These are phyloP conservation scores for Nakazawaea pomicola DNA, from an alignment of 805 yeast species.

Conservation along the genomic window DNA sequence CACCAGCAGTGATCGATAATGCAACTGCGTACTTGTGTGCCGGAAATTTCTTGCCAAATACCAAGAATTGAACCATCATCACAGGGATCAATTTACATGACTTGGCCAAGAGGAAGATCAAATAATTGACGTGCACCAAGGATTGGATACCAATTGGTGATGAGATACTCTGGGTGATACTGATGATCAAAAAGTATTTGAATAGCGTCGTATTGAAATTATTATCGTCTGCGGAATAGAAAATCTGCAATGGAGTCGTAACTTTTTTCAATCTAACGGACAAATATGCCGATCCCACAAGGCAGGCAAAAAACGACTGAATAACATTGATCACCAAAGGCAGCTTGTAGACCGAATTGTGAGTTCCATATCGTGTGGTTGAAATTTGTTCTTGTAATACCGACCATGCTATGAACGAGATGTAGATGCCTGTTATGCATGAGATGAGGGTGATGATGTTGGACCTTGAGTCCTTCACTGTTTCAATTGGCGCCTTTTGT, in stretches of 20 bases:
- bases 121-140: conserved; percentile 76
- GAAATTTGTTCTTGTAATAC: conserved; percentile 85
- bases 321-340: conserved; percentile 73
- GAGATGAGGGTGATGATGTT: conserved; percentile 17
- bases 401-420: conserved; percentile 88
- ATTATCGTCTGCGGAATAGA: conserved; percentile 15
- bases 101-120: conserved; percentile 82
- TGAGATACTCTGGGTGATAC: conserved; percentile 73
- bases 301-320: conserved; percentile 70
- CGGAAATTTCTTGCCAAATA: conserved; percentile 72
- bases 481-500: not conserved
- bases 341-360: conserved; percentile 54
- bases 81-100: conserved; percentile 94
- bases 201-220: conserved; percentile 26
- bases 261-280: conserved; percentile 25
- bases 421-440: conserved; percentile 66
- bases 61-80: conserved; percentile 70
- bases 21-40: conserved; percentile 76
- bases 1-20: conserved; percentile 74
- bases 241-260: conserved; percentile 27
- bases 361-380: conserved; percentile 64
- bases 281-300: conserved; percentile 63
- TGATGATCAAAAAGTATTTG: conserved; percentile 43
- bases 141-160: conserved; percentile 81
- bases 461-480: not conserved